Percentiles rank a stretch among this genome's conserved stretches.
Evolutionary conservation across 371 early-diverging fungal genomes (phyloP).

Genomic region (Nosema bombycis): DNA sequence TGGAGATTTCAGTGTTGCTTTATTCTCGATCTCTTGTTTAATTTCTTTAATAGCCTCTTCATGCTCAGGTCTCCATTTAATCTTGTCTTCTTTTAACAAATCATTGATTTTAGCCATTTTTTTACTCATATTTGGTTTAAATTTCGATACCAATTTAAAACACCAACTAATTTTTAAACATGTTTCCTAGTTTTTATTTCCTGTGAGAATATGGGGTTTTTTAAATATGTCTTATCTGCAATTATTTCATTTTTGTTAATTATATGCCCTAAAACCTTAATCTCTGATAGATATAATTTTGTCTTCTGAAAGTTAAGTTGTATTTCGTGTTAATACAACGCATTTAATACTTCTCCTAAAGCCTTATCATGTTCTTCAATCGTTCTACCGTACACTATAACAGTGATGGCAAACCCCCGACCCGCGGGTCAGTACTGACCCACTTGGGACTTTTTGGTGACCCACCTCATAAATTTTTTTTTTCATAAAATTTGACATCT

Average conservation of each 20-base stretch:
- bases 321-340: neutral
- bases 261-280: slow-evolving; percentile 26
- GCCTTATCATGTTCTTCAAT: neutral
- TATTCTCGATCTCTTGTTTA: neutral
- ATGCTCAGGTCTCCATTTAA: neutral
- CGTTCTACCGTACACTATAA: slow-evolving; percentile 21
- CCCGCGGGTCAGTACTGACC: no score
- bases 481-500: no score
- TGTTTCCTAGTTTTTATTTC: slow-evolving; percentile 5
- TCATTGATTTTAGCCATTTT: neutral
- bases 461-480: no score
- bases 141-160: slow-evolving; percentile 17
- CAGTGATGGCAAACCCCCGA: no score
- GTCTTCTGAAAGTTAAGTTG: slow-evolving; percentile 7
- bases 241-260: slow-evolving; percentile 5
- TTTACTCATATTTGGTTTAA: slow-evolving; percentile 4
- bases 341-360: neutral
- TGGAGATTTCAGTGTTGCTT: neutral
- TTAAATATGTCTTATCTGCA: slow-evolving; percentile 1
- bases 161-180: neutral
- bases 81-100: neutral
- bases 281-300: neutral
- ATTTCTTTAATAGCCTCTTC: neutral
- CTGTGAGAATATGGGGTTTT: neutral
- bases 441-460: no score